Evolutionary conservation across 2,329 filamentous ascomycete genomes (phyloP).

Genomic region (Uncinocarpus reesii): DNA sequence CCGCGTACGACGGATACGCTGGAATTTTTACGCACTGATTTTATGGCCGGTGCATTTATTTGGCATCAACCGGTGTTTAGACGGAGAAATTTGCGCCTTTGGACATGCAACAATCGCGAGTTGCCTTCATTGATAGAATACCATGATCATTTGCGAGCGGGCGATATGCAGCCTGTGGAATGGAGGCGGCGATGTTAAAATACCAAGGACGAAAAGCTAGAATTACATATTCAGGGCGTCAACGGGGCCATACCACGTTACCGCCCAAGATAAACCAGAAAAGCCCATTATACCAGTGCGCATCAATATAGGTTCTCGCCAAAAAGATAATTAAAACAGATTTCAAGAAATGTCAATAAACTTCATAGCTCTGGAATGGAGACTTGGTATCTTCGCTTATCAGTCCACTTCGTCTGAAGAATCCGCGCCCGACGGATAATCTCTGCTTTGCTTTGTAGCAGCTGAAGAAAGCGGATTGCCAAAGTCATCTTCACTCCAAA

Average conservation of each 20-base stretch:
- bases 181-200: neutral
- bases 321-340: neutral
- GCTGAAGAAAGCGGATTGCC: conserved; percentile 37
- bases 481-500: conserved; percentile 50
- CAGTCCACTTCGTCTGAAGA: conserved; percentile 6
- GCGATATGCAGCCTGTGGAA: neutral
- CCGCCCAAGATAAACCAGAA: neutral
- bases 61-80: conserved; percentile 8
- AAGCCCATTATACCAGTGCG: neutral
- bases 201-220: neutral
- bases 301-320: neutral
- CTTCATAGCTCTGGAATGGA: neutral
- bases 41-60: conserved; percentile 3
- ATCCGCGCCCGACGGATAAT: conserved; percentile 14
- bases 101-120: neutral
- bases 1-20: neutral
- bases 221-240: neutral
- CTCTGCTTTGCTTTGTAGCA: conserved; percentile 13
- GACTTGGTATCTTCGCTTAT: neutral
- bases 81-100: neutral
- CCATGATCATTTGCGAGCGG: conserved; percentile 1
- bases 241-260: conserved; percentile 4
- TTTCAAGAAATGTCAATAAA: neutral
- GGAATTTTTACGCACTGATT: neutral
- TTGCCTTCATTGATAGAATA: neutral